Conservation (phyloP, 2,329 filamentous ascomycete genomes). For the Pyrenochaeta sp. region DNA sequence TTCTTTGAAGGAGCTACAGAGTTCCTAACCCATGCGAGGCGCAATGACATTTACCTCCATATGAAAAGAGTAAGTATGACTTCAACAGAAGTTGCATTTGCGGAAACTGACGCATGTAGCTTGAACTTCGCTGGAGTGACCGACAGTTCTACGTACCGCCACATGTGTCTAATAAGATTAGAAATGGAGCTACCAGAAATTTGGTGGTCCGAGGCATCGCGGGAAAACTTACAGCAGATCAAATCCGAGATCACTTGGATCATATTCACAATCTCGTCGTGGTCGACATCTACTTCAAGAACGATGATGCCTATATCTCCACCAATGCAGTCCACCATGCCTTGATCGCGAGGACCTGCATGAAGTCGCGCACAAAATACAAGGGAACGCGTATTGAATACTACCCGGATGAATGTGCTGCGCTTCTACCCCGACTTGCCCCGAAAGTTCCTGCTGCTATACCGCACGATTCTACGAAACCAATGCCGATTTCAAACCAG, state of each 20-base stretch:
- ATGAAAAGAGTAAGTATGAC: conserved; percentile 67
- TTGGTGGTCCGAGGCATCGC: conserved; percentile 70
- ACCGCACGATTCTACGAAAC: conserved; percentile 19
- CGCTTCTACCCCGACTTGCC: conserved; percentile 56
- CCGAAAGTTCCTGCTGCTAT: conserved; percentile 15
- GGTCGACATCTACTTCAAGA: conserved; percentile 67
- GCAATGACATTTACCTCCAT: conserved; percentile 73
- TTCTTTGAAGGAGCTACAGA: conserved; percentile 69
- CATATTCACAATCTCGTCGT: conserved; percentile 84
- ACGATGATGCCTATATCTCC: conserved; percentile 71
- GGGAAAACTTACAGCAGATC: conserved; percentile 67
- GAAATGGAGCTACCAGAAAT: conserved; percentile 75
- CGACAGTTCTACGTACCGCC: conserved; percentile 72
- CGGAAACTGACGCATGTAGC: conserved; percentile 53
- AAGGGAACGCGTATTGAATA: conserved; percentile 76
- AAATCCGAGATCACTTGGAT: conserved; percentile 76
- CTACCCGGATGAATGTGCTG: conserved; percentile 75
- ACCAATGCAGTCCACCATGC: conserved; percentile 82
- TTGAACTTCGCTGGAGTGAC: conserved; percentile 74
- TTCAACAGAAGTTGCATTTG: neutral
- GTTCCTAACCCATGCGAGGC: conserved; percentile 71
- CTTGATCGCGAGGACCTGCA: conserved; percentile 78
- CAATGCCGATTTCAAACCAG: conserved; percentile 37
- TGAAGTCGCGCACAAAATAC: conserved; percentile 74
- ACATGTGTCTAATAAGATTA: conserved; percentile 71